Evolutionary conservation across 441 rosid species (phyloP).

Genomic region (Bocquillonia castaneifolia): DNA sequence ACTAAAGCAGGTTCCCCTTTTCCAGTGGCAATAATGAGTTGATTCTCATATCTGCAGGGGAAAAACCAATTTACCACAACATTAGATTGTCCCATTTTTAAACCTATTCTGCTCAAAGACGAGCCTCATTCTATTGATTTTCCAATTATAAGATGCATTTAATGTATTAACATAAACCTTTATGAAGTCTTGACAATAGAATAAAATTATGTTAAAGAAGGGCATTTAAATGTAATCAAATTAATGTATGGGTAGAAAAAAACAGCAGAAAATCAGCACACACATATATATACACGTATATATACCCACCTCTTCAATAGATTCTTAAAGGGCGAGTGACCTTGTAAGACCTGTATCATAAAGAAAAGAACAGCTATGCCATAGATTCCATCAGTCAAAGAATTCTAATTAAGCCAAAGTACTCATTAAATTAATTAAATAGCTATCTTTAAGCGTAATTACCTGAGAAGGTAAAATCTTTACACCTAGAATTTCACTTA

Average conservation of each 20-base stretch:
- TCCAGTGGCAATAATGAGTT: constrained; percentile 51
- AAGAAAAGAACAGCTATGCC: constrained; percentile 27
- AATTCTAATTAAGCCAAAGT: not conserved
- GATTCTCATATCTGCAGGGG: constrained; percentile 44
- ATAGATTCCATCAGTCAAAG: constrained; percentile 28
- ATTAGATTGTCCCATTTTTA: too few relatives aligned
- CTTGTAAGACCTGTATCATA: constrained; percentile 48
- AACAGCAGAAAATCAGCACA: constrained; percentile 10
- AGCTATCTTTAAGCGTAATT: constrained; percentile 1
- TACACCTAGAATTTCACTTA: constrained; percentile 45
- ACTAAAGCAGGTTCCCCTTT: constrained; percentile 60
- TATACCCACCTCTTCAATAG: constrained; percentile 41
- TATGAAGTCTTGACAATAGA: too few relatives aligned
- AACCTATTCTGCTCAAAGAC: too few relatives aligned
- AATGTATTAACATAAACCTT: too few relatives aligned
- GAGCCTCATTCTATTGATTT: too few relatives aligned
- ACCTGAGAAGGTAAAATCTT: constrained; percentile 49
- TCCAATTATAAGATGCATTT: too few relatives aligned
- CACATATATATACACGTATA: too few relatives aligned
- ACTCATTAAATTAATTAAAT: not conserved
- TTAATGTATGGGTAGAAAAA: not conserved
- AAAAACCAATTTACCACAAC: too few relatives aligned
- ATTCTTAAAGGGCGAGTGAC: constrained; percentile 47
- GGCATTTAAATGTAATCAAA: not conserved
- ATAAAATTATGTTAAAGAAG: not conserved